Conservation (phyloP, 2,329 filamentous ascomycete genomes). For the Ustulina deusta region DNA sequence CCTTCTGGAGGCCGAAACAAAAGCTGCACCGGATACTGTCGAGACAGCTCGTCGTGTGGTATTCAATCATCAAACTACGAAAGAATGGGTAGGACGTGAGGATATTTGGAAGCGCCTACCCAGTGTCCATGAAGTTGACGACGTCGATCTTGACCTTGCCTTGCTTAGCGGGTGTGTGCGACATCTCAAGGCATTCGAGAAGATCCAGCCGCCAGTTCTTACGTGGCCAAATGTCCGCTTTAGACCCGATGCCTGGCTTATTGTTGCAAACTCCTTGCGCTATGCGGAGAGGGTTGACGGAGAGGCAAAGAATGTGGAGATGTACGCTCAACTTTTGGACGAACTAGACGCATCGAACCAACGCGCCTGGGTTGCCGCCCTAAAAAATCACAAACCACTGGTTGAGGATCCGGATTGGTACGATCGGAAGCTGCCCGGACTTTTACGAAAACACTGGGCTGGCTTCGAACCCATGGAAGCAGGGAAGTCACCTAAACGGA, state of each 20-base stretch:
- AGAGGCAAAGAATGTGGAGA: slow-evolving; percentile 40
- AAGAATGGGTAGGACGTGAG: slow-evolving; percentile 49
- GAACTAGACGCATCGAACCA: slow-evolving; percentile 50
- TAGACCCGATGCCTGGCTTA: slow-evolving; percentile 50
- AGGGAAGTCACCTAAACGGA: slow-evolving; percentile 51
- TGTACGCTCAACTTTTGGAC: slow-evolving; percentile 48
- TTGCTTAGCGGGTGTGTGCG: slow-evolving; percentile 50
- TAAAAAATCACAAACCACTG: slow-evolving; percentile 48
- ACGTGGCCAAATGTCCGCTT: slow-evolving; percentile 50
- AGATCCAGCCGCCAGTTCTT: slow-evolving; percentile 46
- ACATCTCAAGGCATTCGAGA: slow-evolving; percentile 48
- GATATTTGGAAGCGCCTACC: slow-evolving; percentile 50
- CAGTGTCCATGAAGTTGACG: slow-evolving; percentile 38
- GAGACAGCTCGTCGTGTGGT: slow-evolving; percentile 48
- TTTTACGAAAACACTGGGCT: slow-evolving; percentile 49
- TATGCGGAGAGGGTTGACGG: slow-evolving; percentile 49
- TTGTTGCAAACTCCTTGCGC: slow-evolving; percentile 49
- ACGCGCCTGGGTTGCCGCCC: slow-evolving; percentile 46
- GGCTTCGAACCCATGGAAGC: slow-evolving; percentile 52
- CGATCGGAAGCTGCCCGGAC: slow-evolving; percentile 45
- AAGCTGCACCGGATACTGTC: slow-evolving; percentile 38
- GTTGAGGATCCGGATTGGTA: slow-evolving; percentile 52
- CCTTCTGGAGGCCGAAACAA: slow-evolving; percentile 48
- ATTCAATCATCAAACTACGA: slow-evolving; percentile 51
- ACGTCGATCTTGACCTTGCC: slow-evolving; percentile 47